Evolutionary conservation across 2,329 filamentous ascomycete genomes (phyloP).

Genomic region (Ceratocystis smalleyi): DNA sequence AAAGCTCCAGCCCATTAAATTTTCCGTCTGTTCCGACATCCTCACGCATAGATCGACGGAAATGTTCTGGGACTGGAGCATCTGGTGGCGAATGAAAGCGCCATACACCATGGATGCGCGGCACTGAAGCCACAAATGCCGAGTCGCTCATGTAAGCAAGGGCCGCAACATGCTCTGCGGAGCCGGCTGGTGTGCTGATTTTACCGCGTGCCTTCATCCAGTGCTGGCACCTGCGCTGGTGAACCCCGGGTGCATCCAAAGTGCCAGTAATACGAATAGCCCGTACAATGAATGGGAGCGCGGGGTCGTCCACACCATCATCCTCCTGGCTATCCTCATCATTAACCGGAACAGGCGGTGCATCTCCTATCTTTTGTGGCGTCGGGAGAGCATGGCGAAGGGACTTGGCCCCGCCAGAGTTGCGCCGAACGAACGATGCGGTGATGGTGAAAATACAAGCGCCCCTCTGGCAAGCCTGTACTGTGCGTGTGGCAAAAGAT

Average conservation of each 20-base stretch:
- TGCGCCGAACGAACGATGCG: conserved; percentile 65
- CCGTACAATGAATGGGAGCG: conserved; percentile 34
- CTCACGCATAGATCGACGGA: conserved; percentile 6
- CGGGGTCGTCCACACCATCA: conserved; percentile 31
- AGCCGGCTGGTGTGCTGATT: conserved; percentile 58
- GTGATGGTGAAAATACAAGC: conserved; percentile 91
- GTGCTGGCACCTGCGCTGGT: conserved; percentile 52
- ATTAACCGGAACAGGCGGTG: conserved; percentile 25
- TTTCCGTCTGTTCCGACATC: conserved; percentile 21
- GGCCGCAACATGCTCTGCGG: conserved; percentile 68
- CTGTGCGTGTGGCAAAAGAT: conserved; percentile 80
- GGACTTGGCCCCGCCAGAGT: conserved; percentile 34
- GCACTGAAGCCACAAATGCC: conserved; percentile 83
- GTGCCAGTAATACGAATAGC: conserved; percentile 27
- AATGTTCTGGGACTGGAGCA: conserved; percentile 13
- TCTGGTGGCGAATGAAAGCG: conserved; percentile 45
- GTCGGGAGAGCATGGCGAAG: conserved; percentile 52
- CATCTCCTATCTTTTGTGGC: conserved; percentile 29
- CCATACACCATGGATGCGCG: conserved; percentile 66
- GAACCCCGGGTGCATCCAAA: conserved; percentile 33
- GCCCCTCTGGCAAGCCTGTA: conserved; percentile 84
- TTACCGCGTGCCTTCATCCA: conserved; percentile 62
- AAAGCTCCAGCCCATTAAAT: conserved; percentile 26
- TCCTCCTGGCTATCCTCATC: conserved; percentile 30
- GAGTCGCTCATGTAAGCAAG: conserved; percentile 87